Base-by-base conservation (phyloP, 495 filamentous ascomycete genomes). In the Penicillium canariense region DNA sequence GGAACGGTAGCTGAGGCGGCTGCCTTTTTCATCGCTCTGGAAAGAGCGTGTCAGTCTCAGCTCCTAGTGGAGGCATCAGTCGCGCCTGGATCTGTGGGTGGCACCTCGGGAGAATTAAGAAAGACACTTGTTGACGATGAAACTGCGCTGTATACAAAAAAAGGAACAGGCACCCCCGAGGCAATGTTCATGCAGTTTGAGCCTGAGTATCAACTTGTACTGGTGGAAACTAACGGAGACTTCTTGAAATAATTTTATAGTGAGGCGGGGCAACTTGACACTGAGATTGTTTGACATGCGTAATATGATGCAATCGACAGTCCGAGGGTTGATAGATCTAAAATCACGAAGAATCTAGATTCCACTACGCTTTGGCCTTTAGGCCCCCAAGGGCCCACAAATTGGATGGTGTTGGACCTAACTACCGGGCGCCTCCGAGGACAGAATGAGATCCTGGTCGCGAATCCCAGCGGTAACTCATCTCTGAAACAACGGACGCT, bases 31-130 rank as follows among this genome's bases (percentile, higher is more conserved):
- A 69, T 84, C 23, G 77, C 73, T 45, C 63, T 87, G 4, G 84
- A 87, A 56, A 75, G 77, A 59, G 78, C 76, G 2, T 85, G 83
- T 59, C 81, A 84, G 32, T 77, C 78, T 20, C 83, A 87, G 62
- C 59, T 85, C 14, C 66, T 84, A 7, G 81, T 77, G 0, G 80
- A 83, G 59, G 78, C 80, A 3, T 76, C 81, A 1, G 67, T 69
- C 0, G 76, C 67, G 0, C 71, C 66, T 4, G 75, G 78, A 3
- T 36, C 38, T 23, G 10, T 25, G 17, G 11, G 38, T 2, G 10
- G 25, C 20, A 42, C 10, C 6, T 23, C 25, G 20, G 38, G 20
- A 12, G 20, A 42, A 42, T 12, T 42, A 18, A 42, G 25, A 12
- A 42, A 42, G 25, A n/a, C 38, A 23, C 20, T 42, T 22, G 11